Evolutionary conservation across 2,329 filamentous ascomycete species (phyloP), one percentile per base, ranked within the genome.

Genomic region (Colletotrichum chrysophilum): DNA sequence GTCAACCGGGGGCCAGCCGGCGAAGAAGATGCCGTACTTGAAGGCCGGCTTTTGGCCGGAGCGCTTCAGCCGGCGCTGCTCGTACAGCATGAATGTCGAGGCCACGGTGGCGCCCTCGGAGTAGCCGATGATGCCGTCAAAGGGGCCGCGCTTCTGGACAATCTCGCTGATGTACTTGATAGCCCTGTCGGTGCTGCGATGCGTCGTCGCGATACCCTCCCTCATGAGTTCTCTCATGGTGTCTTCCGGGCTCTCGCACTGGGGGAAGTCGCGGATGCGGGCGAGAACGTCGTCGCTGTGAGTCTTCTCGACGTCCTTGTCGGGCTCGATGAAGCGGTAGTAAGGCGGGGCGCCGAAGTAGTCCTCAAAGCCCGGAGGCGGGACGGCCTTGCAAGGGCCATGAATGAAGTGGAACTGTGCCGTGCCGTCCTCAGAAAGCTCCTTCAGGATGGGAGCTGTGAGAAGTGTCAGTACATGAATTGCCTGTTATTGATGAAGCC

Each of bases 51-150:
- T 73, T 38, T 68, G 69, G 24, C 76, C 76, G 32, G 73, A 77
- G 24, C 73, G 73, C 74, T 77, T 70, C 43, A 66, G 56, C 3
- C 86, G 83, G 5, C 85, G 82, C 70, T 86, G 83, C 78, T 91
- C 89, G 66, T 90, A 87, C 5, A 91, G 81, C 10, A 91, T 83
- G 10, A 90, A 79, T 1, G 88, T 90, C 1, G 88, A 87, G 0
- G 90, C 91, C 16, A 90, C 86, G 0, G 88, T 89, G 2, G 91
- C 90, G 4, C 91, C 91, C 79, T 93, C 91, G 0, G 90, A 92
- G 78, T 92, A 93, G 2, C 91, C 91, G 21, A 93, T 85, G 61
- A 93, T 88, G 4, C 89, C 91, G 74, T 89, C 87, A 72, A 90
- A 86, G 3, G 86, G 85, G 0, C 85, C 85, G 4, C 84, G 81